phyloP scores from a whole-genome alignment of 306 rosid species.

The Rosa persica region DNA sequence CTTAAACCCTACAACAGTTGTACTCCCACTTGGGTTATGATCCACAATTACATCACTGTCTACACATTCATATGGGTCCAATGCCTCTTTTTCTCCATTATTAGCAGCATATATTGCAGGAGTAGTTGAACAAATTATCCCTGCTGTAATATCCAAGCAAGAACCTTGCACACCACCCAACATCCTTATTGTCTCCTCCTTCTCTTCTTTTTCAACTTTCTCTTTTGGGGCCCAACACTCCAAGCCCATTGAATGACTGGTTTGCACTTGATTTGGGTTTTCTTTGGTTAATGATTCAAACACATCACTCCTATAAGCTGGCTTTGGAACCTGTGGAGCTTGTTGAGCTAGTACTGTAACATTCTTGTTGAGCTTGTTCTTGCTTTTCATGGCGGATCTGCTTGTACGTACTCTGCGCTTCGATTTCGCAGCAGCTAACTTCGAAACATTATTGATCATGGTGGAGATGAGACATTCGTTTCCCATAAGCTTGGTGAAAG shows the following conservation, averaged over 20 bases:
- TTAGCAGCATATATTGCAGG: constrained; percentile 8
- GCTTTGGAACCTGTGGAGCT: neutral
- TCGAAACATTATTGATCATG: constrained; percentile 18
- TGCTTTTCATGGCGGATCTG: constrained; percentile 28
- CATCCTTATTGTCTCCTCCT: neutral
- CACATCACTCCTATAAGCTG: neutral
- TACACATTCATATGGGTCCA: constrained; percentile 44
- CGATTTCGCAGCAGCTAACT: constrained; percentile 21
- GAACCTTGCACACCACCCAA: constrained; percentile 1
- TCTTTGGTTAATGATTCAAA: neutral
- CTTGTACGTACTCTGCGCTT: constrained; percentile 27
- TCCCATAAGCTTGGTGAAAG: constrained; percentile 47
- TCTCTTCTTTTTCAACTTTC: neutral
- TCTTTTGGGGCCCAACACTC: constrained; percentile 11
- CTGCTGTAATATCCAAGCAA: constrained; percentile 12
- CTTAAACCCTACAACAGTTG: neutral
- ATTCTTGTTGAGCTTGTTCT: constrained; percentile 21
- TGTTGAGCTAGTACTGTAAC: neutral
- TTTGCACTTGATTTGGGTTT: constrained; percentile 22
- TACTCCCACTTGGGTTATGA: constrained; percentile 14
- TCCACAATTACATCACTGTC: constrained; percentile 36
- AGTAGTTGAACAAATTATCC: neutral
- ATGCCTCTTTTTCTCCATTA: constrained; percentile 27
- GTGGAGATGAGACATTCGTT: constrained; percentile 27
- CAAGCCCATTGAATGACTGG: constrained; percentile 18